Evolutionary conservation across 2,329 filamentous ascomycete species (phyloP).

Genomic region (Ophiostoma ulmi): DNA sequence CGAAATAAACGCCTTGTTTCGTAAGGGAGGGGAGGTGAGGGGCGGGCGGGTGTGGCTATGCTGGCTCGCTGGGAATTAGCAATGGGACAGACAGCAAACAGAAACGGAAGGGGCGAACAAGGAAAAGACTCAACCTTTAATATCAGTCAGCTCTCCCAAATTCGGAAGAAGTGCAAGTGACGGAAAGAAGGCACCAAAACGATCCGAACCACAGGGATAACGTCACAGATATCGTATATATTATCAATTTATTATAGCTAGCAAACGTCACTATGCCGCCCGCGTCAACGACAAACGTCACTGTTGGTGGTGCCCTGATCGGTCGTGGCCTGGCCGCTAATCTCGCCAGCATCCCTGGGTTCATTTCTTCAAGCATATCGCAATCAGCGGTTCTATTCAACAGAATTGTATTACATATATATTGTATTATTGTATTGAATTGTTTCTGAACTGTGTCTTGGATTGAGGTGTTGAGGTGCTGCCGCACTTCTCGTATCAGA

Average conservation of each 20-base stretch:
- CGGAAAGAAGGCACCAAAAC: background rate
- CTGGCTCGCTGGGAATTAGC: background rate
- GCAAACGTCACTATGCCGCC: no score
- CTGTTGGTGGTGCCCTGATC: background rate
- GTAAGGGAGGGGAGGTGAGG: slow-evolving; percentile 23
- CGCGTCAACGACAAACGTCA: background rate
- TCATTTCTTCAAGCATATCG: background rate
- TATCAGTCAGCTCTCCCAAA: no score
- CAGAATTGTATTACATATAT: no score
- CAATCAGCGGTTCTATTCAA: no score
- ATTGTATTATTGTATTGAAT: no score
- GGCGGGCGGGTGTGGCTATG: slow-evolving; percentile 18
- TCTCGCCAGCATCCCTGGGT: background rate
- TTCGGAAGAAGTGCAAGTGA: no score
- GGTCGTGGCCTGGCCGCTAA: background rate
- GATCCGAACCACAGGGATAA: background rate
- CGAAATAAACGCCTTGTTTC: background rate
- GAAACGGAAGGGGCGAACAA: slow-evolving; percentile 2
- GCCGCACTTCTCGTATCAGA: no score
- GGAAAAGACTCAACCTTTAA: no score
- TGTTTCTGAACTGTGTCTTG: no score
- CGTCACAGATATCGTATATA: background rate
- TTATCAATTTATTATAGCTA: no score
- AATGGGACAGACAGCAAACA: background rate
- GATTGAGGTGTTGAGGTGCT: no score